Evolutionary conservation across 2,329 filamentous ascomycete species (phyloP), one percentile per base, ranked within the genome.

Genomic region (Ceratocystis huliohia): DNA sequence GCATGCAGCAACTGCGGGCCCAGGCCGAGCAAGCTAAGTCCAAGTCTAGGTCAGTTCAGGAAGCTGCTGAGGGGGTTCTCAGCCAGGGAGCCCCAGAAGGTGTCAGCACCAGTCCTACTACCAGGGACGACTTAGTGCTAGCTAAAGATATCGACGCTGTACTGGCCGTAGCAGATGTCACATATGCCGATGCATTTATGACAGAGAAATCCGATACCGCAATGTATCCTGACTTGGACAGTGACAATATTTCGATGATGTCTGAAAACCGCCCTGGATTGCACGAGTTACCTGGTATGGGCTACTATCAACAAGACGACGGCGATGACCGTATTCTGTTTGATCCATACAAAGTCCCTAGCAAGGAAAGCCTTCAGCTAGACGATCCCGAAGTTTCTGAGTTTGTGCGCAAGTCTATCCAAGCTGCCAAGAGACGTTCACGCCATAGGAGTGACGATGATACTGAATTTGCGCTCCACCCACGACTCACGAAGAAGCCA

Each of bases 221-320:
- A n/a, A n/a, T 74, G 1, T 82, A 82, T 69, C 80, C 81, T 0
- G 81, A 84, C 67, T 79, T 80, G 5, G 75, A 78, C n/a, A 71
- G 76, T 45, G 72, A 79, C 46, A 75, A 74, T 50, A 76, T 75
- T n/a, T 79, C 62, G 4, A 64, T 67, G n/a, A 28, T 61, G 20
- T 45, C 56, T 15, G 53, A 53, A 17, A 41, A 63, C 10, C 61
- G 45, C 2, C 13, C 80, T 63, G 76, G 80, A 41, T 81, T 79
- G 73, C 75, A 84, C 69, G 64, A 66, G n/a, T 44, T 68, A 28
- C 53, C 67, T 8, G 83, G 83, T 17, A 81, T 83, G 76, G 82
- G 82, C 8, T 85, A 84, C 72, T 85, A 84, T 71, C 79, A 84
- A 66, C 82, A 83, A 70, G 81, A 83, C 68, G 80, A 83, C 69